phyloP scores from a whole-genome alignment of 2,329 filamentous ascomycete genomes.

The Neonectria sp. region DNA sequence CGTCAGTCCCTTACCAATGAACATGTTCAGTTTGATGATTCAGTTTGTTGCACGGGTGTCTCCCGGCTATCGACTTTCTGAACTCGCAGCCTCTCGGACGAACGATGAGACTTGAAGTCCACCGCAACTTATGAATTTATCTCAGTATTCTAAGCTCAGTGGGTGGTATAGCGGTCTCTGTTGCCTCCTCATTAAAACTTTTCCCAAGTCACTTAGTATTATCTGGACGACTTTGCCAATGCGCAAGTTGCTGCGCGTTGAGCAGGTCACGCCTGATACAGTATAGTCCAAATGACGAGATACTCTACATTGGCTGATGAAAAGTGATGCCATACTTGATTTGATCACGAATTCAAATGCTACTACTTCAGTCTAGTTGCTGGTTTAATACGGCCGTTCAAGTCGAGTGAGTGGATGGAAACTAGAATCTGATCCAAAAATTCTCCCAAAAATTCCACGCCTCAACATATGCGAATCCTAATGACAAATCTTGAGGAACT shows the following conservation, averaged over 20 bases:
- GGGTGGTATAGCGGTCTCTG: background rate
- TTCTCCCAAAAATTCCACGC: background rate
- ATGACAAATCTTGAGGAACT: background rate
- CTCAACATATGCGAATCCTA: background rate
- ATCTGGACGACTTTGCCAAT: background rate
- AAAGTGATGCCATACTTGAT: background rate
- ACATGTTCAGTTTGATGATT: background rate
- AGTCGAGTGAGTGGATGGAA: background rate
- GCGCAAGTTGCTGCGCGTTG: background rate
- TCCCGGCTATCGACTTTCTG: background rate
- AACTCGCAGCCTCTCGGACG: background rate
- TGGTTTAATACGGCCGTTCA: background rate
- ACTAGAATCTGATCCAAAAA: background rate
- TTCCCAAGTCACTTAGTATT: background rate
- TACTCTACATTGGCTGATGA: background rate
- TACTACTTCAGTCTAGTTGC: background rate
- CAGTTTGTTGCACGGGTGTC: background rate
- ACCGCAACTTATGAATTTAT: background rate
- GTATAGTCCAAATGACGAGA: background rate
- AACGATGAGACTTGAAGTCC: background rate
- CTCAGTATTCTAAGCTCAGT: background rate
- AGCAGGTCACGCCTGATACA: background rate
- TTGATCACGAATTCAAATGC: background rate
- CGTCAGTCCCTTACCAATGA: conserved; percentile 1
- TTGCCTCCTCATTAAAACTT: background rate